Evolutionary conservation across 2,329 filamentous ascomycete genomes (phyloP), one percentile per base, ranked within the genome.

Genomic region (Drechmeria coniospora): DNA sequence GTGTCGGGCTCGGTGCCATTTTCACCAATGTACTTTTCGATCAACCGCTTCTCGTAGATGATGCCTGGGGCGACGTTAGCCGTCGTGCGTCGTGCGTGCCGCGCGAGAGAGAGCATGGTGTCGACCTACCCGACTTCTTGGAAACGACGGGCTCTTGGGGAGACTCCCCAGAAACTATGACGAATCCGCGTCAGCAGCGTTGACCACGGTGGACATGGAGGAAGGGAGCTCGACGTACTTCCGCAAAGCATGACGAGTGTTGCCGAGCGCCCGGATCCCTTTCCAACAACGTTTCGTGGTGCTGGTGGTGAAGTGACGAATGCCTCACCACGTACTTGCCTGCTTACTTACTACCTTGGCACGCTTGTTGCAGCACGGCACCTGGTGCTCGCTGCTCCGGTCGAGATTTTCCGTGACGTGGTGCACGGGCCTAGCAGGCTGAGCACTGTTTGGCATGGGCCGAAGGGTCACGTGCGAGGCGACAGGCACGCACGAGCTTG

Each of bases 141-240:
- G 90, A 98, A 47, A 84, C 81, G 41, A 95, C 87, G 31, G 90
- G 86, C 58, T 84, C 78, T 61, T 93, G 80, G 39, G 90, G 87
- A 60, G 83, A 77, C 69, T 94, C 87, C 59, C 90, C 90, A 36
- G 90, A 98, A 56, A 98, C 87, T 92, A 47, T 34, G 23, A 8
- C 11, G 15, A 11, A 9, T 26, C 16, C 20, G 15, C 8, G 35
- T 41, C 35, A 36, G 42, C 38, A 25, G 5, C 13, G 9, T 11
- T 5, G 15, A 7, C n/a, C n/a, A n/a, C n/a, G n/a, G 8, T 6
- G 5, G 3, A 19, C 10, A 10, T 5, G 19, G 5, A 19, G 10
- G 6, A 4, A 6, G 6, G 10, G 6, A 10, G 19, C 6, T 6
- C 1, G 32, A 45, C 54, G 45, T 47, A 59, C 58, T 65, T 59